Evolutionary conservation across 2,329 filamentous ascomycete species (phyloP).

Genomic region (Pseudogymnoascus sp.): DNA sequence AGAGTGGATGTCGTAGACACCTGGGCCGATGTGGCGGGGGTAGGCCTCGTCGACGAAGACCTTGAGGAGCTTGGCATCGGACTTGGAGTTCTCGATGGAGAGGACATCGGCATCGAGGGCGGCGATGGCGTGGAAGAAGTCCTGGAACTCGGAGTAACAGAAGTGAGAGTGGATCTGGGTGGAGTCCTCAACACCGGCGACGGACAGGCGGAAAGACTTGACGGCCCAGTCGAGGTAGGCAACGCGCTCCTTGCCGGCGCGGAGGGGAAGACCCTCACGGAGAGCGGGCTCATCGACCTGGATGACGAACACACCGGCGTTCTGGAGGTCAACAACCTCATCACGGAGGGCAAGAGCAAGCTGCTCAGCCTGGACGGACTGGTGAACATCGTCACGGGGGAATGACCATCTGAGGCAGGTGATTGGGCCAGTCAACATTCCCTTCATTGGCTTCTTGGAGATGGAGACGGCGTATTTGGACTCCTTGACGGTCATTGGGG

Average conservation of each 20-base stretch:
- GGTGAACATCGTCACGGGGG: constrained; percentile 98
- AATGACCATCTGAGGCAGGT: constrained; percentile 99
- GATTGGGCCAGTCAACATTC: constrained; percentile 98
- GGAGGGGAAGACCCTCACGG: constrained; percentile 97
- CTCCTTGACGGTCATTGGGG: constrained; percentile 99
- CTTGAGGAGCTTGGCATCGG: constrained; percentile 96
- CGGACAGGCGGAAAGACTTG: constrained; percentile 93
- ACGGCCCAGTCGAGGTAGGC: constrained; percentile 97
- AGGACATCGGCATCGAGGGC: constrained; percentile 96
- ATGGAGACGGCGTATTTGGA: constrained; percentile 96
- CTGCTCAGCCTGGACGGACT: constrained; percentile 98
- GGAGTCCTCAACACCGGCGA: constrained; percentile 84
- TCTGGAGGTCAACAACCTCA: constrained; percentile 96
- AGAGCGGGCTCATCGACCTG: constrained; percentile 99
- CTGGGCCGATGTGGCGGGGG: constrained; percentile 95
- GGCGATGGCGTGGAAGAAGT: constrained; percentile 99
- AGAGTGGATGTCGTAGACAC: constrained; percentile 99
- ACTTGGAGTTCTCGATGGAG: constrained; percentile 99
- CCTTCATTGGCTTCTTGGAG: constrained; percentile 99
- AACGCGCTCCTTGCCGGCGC: constrained; percentile 86
- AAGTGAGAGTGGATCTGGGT: constrained; percentile 99
- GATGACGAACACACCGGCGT: constrained; percentile 94
- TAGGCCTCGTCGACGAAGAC: constrained; percentile 97
- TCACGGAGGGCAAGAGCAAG: constrained; percentile 96
- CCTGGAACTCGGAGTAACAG: constrained; percentile 99